Evolutionary conservation across 805 yeast species (phyloP), one percentile per base, ranked within the genome.

Genomic region (Jamesozyma rosinii): DNA sequence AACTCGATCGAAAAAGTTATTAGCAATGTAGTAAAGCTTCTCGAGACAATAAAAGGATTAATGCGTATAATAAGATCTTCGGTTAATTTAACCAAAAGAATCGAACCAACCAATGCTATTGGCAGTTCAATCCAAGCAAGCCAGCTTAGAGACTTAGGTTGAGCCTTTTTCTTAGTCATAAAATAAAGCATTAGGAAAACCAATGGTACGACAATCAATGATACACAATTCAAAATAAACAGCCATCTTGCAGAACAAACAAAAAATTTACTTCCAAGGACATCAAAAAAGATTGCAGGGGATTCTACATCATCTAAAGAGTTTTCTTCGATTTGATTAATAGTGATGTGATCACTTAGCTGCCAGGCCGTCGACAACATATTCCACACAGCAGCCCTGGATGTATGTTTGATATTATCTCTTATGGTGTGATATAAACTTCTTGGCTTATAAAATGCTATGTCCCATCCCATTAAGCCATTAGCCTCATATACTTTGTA

Each of bases 371-470:
- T 79, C 3, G 80, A 71, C 30, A 84, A 68, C 95, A 89, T 89
- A 57, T 85, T 90, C 81, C 90, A 83, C 37, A 89, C 64, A 0
- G 95, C 81, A 36, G 74, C 80, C 46, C 72, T 75, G 17, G 81
- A 67, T 13, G 85, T 73, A 46, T 79, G 77, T 39, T 71, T 67
- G 37, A 84, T 81, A 38, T 75, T 75, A 61, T 89, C 97, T 37
- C 76, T 69, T 14, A 68, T 64, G 1, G 97, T 89, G 57, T 89
- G 97, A 53, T 89, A 89, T 35, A 84, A 63, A 41, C 83, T 76
- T 54, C 97, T 73, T 20, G 95, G 95, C 54, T 78, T 81, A 59
- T 76, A 87, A 60, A 89, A 89, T 1, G 96, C 95, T 52, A 89
- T 75, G 63, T 89, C 97, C 56, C 88, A 71, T 10, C 97, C 97